These are phyloP conservation scores for Pythium brachiatum DNA, from an alignment of 352 stramenopile genomes.

Conservation along the genomic window DNA sequence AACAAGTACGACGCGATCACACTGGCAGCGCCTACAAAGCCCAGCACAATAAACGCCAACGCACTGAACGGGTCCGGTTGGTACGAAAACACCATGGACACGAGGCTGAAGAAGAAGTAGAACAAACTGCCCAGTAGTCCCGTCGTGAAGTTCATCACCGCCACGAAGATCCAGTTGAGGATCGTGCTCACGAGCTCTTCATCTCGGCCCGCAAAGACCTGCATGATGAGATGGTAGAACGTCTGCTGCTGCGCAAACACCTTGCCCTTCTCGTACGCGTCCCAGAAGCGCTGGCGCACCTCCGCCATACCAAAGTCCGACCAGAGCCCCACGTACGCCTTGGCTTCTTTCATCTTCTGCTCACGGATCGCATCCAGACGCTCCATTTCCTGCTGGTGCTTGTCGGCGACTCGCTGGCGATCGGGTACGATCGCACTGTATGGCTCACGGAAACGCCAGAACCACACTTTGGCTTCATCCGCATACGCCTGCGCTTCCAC, in stretches of 20 bases:
- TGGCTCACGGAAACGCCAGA: constrained; percentile 83
- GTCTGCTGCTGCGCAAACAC: constrained; percentile 85
- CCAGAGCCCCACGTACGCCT: constrained; percentile 74
- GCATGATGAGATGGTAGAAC: constrained; percentile 85
- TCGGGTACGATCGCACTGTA: constrained; percentile 55
- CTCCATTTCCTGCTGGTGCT: constrained; percentile 58
- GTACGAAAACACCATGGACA: constrained; percentile 84
- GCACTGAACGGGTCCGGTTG: constrained; percentile 77
- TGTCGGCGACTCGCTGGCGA: constrained; percentile 55
- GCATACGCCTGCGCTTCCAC: constrained; percentile 49
- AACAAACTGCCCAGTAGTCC: constrained; percentile 75
- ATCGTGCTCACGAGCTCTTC: constrained; percentile 77
- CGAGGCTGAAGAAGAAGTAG: constrained; percentile 84
- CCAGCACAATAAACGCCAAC: constrained; percentile 68
- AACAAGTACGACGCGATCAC: constrained; percentile 87
- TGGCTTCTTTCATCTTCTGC: constrained; percentile 78
- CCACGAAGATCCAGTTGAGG: constrained; percentile 82
- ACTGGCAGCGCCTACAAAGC: constrained; percentile 65
- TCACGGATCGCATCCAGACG: constrained; percentile 52
- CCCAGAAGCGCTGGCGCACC: constrained; percentile 75
- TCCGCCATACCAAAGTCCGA: constrained; percentile 82
- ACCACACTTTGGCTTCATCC: constrained; percentile 82
- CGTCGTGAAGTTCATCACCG: constrained; percentile 88
- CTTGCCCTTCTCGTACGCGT: constrained; percentile 81
- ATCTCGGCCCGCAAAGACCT: constrained; percentile 61